These are phyloP conservation scores for Didymella pomorum DNA, from an alignment of 2,329 filamentous ascomycete species.

Conservation along the genomic window DNA sequence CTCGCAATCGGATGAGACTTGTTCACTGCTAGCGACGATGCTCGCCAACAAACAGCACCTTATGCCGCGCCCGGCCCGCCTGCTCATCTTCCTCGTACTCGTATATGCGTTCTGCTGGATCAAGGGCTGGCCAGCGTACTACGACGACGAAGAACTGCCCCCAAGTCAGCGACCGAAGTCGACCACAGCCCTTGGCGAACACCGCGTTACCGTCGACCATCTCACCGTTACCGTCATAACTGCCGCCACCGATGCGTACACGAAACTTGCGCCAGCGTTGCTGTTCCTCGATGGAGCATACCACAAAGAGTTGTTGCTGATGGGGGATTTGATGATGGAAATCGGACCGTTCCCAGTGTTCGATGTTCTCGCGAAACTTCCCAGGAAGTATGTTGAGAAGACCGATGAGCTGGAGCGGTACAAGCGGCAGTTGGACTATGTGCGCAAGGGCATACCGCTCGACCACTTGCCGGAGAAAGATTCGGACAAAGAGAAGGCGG, in stretches of 20 bases:
- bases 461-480: conserved; percentile 31
- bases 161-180: conserved; percentile 28
- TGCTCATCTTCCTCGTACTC: conserved; percentile 29
- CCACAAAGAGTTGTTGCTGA: conserved; percentile 48
- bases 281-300: conserved; percentile 39
- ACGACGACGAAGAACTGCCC: conserved; percentile 46
- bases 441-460: conserved; percentile 40
- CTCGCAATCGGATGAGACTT: conserved; percentile 20
- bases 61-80: conserved; percentile 35
- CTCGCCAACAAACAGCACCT: conserved; percentile 30
- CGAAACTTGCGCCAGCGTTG: conserved; percentile 59
- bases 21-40: conserved; percentile 31
- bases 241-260: conserved; percentile 63
- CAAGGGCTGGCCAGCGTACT: conserved; percentile 43
- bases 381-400: conserved; percentile 35
- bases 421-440: conserved; percentile 42
- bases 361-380: conserved; percentile 49
- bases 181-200: conserved; percentile 26
- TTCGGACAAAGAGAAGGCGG: conserved; percentile 30
- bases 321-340: conserved; percentile 50
- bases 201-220: conserved; percentile 34
- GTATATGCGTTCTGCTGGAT: conserved; percentile 44
- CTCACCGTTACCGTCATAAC: conserved; percentile 65
- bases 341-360: conserved; percentile 46
- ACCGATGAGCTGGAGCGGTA: conserved; percentile 51